Base-by-base conservation (phyloP, 805 yeast genomes). In the Ogataea henricii region DNA sequence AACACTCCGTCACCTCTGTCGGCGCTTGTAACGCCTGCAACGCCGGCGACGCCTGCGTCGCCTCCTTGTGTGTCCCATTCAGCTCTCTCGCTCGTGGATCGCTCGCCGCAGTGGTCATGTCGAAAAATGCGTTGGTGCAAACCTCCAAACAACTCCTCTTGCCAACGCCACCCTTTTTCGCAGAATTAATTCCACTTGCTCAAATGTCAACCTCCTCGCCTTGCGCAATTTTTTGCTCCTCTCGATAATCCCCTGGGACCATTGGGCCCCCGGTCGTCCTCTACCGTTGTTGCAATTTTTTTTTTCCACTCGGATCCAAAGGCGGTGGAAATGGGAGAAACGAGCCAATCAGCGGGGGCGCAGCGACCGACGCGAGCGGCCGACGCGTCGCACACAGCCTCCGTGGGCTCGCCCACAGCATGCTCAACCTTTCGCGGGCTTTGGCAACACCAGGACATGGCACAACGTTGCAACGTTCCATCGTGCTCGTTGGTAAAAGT, bases 151-250 rank as follows among this genome's bases (percentile, higher is more conserved):
- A 3, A 3, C 23, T 13, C 29, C 33, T 25, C 42, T 8, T 13
- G 23, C 14, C 33, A 27, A 26, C 25, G 21, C 30, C 42, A 26
- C 42, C 42, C 27, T 36, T 39, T 25, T 17, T 17, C 7, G 13
- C 33, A 27, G 42, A 39, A 39, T 39, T 39, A 26, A 39, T 26
- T 26, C 42, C 32, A 26, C 33, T 20, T 17, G 21, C 23, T 34
- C 37, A 34, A 34, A 34, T 34, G 23, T 20, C 37, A 3, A 34
- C 37, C 21, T 12, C 37, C 37, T 39, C 42, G 32, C 42, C 22
- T 23, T 39, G 23, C 42, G 42, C 42, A 39, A 39, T 39, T 39
- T 39, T 39, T 39, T 39, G 42, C 42, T 39, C 42, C 42, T 39
- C 42, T 25, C 32, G 40, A 36, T 36, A 36, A 17, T 22, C 40